Conservation (phyloP, 805 yeast genomes). For the Metschnikowia koreensis region DNA sequence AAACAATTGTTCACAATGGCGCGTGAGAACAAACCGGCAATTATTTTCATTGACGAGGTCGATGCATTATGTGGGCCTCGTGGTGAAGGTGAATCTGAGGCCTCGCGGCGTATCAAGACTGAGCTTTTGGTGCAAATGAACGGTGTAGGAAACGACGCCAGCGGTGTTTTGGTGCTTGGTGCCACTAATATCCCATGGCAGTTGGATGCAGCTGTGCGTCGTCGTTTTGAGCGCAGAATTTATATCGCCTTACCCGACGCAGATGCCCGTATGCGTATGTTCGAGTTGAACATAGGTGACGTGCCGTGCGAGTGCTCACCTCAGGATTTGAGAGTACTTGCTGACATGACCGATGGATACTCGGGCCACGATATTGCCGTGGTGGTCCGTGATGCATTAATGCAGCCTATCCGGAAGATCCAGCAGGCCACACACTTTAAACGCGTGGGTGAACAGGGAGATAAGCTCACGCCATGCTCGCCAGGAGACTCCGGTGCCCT, state of each 20-base stretch:
- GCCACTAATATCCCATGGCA: slow-evolving; percentile 99
- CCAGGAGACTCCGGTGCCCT: slow-evolving; percentile 89
- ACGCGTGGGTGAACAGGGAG: slow-evolving; percentile 45
- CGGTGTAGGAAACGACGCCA: slow-evolving; percentile 94
- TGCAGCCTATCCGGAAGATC: slow-evolving; percentile 96
- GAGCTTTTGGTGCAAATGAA: slow-evolving; percentile 97
- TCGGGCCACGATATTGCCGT: slow-evolving; percentile 98
- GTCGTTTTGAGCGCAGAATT: slow-evolving; percentile 93
- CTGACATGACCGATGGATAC: slow-evolving; percentile 94
- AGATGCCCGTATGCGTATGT: slow-evolving; percentile 92
- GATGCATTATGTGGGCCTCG: slow-evolving; percentile 98
- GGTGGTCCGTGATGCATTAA: slow-evolving; percentile 92
- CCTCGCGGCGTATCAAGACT: slow-evolving; percentile 92
- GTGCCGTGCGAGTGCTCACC: slow-evolving; percentile 78
- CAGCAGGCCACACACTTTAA: slow-evolving; percentile 96
- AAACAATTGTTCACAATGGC: slow-evolving; percentile 96
- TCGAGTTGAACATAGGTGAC: slow-evolving; percentile 85
- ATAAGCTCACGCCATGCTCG: slow-evolving; percentile 83
- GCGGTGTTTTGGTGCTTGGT: slow-evolving; percentile 90
- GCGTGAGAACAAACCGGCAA: slow-evolving; percentile 91
- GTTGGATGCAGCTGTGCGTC: slow-evolving; percentile 92
- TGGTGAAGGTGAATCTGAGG: slow-evolving; percentile 97
- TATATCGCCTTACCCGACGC: slow-evolving; percentile 93
- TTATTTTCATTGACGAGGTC: slow-evolving; percentile 95
- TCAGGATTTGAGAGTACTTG: slow-evolving; percentile 74